A percentile compares a stretch with the other conserved stretches of the same genome.
These are phyloP conservation scores for Gaeumannomyces tritici DNA, from an alignment of 2,329 filamentous ascomycete genomes.

Conservation along the genomic window DNA sequence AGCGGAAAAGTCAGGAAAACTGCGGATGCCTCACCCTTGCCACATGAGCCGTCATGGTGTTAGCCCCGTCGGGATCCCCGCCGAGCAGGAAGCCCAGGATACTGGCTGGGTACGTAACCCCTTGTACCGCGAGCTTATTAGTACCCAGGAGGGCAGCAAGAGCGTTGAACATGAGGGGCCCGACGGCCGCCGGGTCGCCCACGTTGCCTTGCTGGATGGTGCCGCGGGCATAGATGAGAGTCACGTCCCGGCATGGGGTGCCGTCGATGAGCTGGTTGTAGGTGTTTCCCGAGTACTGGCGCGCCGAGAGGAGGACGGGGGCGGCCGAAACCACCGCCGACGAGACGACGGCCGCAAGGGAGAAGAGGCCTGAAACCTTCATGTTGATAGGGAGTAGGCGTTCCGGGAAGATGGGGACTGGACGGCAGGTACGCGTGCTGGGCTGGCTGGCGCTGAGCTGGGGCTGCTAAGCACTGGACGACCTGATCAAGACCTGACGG, in stretches of 20 bases:
- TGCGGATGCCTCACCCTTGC: not conserved
- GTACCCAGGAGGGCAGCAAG: not conserved
- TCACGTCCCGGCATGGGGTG: conserved; percentile 1
- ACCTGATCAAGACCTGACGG: not conserved
- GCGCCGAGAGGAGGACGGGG: not conserved
- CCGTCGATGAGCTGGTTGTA: not conserved
- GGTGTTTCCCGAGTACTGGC: not conserved
- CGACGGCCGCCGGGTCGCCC: not conserved
- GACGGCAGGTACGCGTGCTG: no score
- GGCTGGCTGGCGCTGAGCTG: no score
- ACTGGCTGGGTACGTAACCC: not conserved
- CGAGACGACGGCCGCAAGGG: not conserved
- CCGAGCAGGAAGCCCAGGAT: not conserved
- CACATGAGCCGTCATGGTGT: conserved; percentile 13
- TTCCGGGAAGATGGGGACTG: no score
- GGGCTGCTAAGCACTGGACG: no score
- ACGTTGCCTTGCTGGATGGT: not conserved
- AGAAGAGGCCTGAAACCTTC: conserved; percentile 1
- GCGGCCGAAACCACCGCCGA: not conserved
- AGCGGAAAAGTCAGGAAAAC: no score
- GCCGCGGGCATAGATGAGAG: conserved; percentile 3
- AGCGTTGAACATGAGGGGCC: not conserved
- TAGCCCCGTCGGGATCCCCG: conserved; percentile 5
- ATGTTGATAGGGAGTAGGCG: not conserved
- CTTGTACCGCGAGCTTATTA: not conserved